Percentiles rank a stretch among this genome's conserved stretches.
Evolutionary conservation across 169 alveolate genomes (phyloP).

Genomic region (Plasmodium billcollinsi): DNA sequence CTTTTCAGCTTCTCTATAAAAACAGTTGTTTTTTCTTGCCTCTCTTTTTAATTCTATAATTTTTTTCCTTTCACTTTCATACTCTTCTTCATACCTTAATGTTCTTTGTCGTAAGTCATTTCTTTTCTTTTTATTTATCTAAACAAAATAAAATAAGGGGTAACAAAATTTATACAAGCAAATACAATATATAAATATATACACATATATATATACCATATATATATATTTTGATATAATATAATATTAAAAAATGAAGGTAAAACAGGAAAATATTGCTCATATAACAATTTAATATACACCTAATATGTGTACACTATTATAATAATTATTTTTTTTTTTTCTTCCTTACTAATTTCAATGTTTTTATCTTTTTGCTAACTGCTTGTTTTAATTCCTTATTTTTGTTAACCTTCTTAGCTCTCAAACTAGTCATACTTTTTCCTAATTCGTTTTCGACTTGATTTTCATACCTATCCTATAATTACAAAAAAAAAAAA

Average conservation of each 20-base stretch:
- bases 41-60: slow-evolving; percentile 82
- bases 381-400: slow-evolving; percentile 13
- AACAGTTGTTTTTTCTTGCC: slow-evolving; percentile 85
- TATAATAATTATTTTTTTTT: not conserved
- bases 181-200: too few species aligned
- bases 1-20: slow-evolving; percentile 92
- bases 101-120: slow-evolving; percentile 81
- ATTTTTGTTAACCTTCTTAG: slow-evolving; percentile 4
- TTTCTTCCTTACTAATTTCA: slow-evolving; percentile 43
- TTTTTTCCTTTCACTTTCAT: slow-evolving; percentile 80
- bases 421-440: slow-evolving; percentile 29
- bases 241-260: not conserved
- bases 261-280: too few species aligned
- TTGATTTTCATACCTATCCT: slow-evolving; percentile 71
- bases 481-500: not conserved
- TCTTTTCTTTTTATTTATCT: slow-evolving; percentile 51
- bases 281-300: too few species aligned
- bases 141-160: not conserved
- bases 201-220: too few species aligned
- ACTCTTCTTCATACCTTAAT: slow-evolving; percentile 83
- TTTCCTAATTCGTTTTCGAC: slow-evolving; percentile 46
- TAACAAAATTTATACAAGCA: too few species aligned
- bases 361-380: slow-evolving; percentile 25
- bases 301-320: not conserved
- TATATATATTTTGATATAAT: not conserved